Percentiles rank a stretch among this genome's conserved stretches.
Evolutionary conservation across 352 stramenopile genomes (phyloP).

Genomic region (Pythium utonaiense): DNA sequence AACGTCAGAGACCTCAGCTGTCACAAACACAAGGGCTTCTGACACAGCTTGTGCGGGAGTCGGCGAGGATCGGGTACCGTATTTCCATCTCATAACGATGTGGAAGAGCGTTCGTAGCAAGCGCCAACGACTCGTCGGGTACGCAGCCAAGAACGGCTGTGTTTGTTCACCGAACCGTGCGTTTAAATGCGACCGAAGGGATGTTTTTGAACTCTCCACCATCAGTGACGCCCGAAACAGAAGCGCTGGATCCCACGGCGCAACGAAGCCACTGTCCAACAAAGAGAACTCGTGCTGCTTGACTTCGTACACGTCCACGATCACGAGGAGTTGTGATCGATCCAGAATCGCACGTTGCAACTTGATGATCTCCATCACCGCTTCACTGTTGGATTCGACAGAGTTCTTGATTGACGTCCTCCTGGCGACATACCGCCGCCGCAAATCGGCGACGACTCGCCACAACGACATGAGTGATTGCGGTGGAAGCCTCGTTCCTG

Average conservation of each 20-base stretch:
- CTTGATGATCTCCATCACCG: background rate
- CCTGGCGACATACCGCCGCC: conserved; percentile 21
- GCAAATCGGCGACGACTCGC: conserved; percentile 49
- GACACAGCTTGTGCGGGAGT: background rate
- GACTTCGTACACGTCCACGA: conserved; percentile 19
- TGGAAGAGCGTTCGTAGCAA: conserved; percentile 21
- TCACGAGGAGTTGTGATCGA: conserved; percentile 12
- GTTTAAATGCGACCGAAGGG: conserved; percentile 16
- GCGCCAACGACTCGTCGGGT: conserved; percentile 21
- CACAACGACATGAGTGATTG: conserved; percentile 36
- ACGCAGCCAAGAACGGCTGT: conserved; percentile 14
- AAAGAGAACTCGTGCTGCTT: conserved; percentile 19
- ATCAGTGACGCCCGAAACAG: conserved; percentile 8
- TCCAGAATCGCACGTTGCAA: conserved; percentile 11
- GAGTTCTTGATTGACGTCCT: conserved; percentile 23
- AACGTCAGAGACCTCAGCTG: conserved; percentile 5
- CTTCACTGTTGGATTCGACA: background rate
- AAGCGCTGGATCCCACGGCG: conserved; percentile 20
- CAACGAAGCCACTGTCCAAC: conserved; percentile 25
- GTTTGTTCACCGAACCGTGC: conserved; percentile 5
- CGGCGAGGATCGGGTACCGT: background rate
- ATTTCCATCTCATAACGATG: conserved; percentile 18
- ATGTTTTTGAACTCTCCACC: conserved; percentile 8
- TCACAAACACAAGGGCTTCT: conserved; percentile 20
- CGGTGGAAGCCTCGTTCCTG: background rate